Conservation (phyloP, 2,329 filamentous ascomycete species). For the Aspergillus sp. region DNA sequence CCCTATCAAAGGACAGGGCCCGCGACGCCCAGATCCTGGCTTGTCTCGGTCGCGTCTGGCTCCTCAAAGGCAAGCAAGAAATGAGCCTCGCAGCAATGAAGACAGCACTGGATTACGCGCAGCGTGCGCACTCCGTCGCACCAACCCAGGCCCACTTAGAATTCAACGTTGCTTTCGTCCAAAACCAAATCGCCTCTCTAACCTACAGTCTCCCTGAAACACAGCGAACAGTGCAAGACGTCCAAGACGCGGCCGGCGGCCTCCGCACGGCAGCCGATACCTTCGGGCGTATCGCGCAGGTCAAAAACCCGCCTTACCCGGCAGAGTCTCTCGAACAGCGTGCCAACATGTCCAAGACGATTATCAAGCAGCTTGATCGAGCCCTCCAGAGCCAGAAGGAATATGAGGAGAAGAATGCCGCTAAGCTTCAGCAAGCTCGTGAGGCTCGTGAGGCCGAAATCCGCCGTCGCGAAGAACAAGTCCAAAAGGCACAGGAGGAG, state of each 20-base stretch:
- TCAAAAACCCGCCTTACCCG: constrained; percentile 77
- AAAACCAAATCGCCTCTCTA: constrained; percentile 85
- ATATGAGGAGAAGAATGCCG: constrained; percentile 90
- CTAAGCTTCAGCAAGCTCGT: constrained; percentile 78
- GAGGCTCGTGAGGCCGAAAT: constrained; percentile 79
- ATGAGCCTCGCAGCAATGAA: constrained; percentile 63
- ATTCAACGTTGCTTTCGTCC: constrained; percentile 97
- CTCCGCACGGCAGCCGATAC: constrained; percentile 81
- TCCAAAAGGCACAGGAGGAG: constrained; percentile 64
- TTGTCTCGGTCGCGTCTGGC: constrained; percentile 84
- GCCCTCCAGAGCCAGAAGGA: constrained; percentile 81
- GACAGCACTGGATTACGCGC: constrained; percentile 63
- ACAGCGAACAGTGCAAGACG: constrained; percentile 74
- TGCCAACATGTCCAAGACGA: constrained; percentile 95
- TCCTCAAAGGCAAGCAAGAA: constrained; percentile 73
- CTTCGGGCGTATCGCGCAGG: constrained; percentile 60
- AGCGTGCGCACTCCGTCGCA: constrained; percentile 69
- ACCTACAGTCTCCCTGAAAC: constrained; percentile 74
- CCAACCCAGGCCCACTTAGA: constrained; percentile 87
- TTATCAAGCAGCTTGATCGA: constrained; percentile 86
- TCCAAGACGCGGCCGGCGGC: constrained; percentile 75
- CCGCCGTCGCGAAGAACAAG: constrained; percentile 73
- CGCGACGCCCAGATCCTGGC: constrained; percentile 78
- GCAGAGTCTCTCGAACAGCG: constrained; percentile 88
- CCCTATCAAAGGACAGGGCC: constrained; percentile 74